phyloP scores from a whole-genome alignment of 225 moss, liverwort and hornwort genomes.

The Marchantia polymorpha region DNA sequence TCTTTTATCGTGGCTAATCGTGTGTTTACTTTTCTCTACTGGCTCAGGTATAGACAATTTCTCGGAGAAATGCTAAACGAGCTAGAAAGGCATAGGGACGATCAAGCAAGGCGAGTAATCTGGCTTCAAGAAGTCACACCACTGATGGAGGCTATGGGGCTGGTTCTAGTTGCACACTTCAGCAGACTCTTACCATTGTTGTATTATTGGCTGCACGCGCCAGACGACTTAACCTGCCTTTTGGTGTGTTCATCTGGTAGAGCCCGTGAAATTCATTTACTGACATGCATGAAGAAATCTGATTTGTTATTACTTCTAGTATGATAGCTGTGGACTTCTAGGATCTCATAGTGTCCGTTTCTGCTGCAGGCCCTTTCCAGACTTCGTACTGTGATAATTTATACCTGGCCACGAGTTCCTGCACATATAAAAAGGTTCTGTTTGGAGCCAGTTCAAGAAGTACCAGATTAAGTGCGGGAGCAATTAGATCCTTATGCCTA shows the following conservation, averaged over 20 bases:
- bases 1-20: neutral
- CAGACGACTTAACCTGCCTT: constrained; percentile 68
- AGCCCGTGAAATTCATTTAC: neutral
- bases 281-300: neutral
- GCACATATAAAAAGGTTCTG: constrained; percentile 60
- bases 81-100: constrained; percentile 68
- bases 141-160: constrained; percentile 76
- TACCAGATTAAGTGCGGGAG: neutral
- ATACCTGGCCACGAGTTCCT: constrained; percentile 88
- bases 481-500: neutral
- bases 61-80: constrained; percentile 84
- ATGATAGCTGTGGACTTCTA: neutral
- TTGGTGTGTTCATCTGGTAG: constrained; percentile 42
- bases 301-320: neutral
- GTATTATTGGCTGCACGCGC: constrained; percentile 75
- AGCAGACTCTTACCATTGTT: constrained; percentile 70
- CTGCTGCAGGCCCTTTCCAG: constrained; percentile 56
- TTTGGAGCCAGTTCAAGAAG: too few relatives aligned
- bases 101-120: constrained; percentile 48
- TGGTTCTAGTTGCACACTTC: constrained; percentile 80
- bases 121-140: constrained; percentile 78
- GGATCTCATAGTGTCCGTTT: neutral
- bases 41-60: constrained; percentile 63
- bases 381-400: constrained; percentile 57
- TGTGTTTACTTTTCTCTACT: neutral